Evolutionary conservation across 1,139 yeast genomes (phyloP), one percentile per base, ranked within the genome.

Genomic region (Yamadazyma dendronema): DNA sequence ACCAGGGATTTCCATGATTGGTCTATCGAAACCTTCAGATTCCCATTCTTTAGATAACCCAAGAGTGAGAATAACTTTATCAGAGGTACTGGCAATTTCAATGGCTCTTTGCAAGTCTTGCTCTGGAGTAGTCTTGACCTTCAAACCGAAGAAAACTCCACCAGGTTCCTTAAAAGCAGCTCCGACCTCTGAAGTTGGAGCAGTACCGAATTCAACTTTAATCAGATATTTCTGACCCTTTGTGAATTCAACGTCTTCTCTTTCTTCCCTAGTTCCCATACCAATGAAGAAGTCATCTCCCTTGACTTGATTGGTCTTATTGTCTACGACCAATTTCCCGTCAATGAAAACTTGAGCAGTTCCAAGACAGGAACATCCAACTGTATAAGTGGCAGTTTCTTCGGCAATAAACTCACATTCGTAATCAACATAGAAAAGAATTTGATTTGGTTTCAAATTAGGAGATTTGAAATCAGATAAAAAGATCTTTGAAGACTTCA

Each of bases 321-420:
- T 78, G 52, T 79, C 84, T 41, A 78, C 77, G 21, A 79, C 62
- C 38, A 76, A 57, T 50, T 74, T 54, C 38, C 59, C 82, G 47
- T 79, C 72, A 36, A 79, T 55, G 48, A 65, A 79, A 17, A 79
- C 46, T 48, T 65, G 67, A 25, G 78, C 80, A 31, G 81, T 73
- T 33, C 85, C 85, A 36, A 66, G 52, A 34, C 72, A 70, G 7
- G 72, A 56, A 38, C 74, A 59, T 19, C 82, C 81, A 51, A 80
- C 70, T 37, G 65, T 70, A 49, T 75, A 79, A 11, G 59, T 67
- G 15, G 74, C 80, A 36, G 70, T 52, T 36, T 62, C 70, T 36
- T 72, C 75, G 7, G 82, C 74, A 2, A 50, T 56, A 43, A 63
- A 73, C 23, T 57, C 52, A 36, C 78, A 62, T 25, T 50, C 74